Evolutionary conservation across 2,329 filamentous ascomycete genomes (phyloP), one percentile per base, ranked within the genome.

Genomic region (Celoporthe dispersa): DNA sequence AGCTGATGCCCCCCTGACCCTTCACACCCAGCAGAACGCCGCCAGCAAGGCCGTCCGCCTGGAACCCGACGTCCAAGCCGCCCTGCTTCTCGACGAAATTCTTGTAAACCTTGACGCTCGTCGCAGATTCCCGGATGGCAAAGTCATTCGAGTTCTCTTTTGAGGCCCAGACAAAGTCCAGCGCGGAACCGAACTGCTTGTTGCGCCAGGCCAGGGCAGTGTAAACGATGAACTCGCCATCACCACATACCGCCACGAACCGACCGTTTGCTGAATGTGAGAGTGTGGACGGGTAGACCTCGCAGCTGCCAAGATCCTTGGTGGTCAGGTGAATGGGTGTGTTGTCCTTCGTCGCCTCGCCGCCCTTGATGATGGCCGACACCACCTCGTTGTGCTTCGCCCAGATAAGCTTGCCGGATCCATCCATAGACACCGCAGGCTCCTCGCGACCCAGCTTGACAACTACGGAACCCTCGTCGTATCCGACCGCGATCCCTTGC

Each of bases 61-160:
- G 92, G 85, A 97, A 99, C 14, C 94, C 94, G 68, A 98, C 94
- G 79, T 99, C 95, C 41, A 99, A 85, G 12, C 94, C 94, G 69
- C 93, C 93, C 37, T 87, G 83, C 82, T 97, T 95, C 80, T 98
- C 96, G 75, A 94, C 91, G 84, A 99, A 98, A 82, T 98, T 98
- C 82, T 96, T 95, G 87, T 96, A 98, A 48, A 98, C 90, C 85
- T 98, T 98, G 77, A 99, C 94, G 77, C 92, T 97, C 64, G 95
- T 97, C 37, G 92, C 84, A 5, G 94, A 98, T 82, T 99, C 96
- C 48, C 96, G 91, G 75, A 99, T 98, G 53, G 96, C 96, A 78
- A 97, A 98, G 80, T 99, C 96, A 80, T 98, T 98, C 83, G 94
- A 97, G 82, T 98, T 97, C 70, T 98, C 95, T 82, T 97, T 98